Conservation (phyloP, 2,329 filamentous ascomycete genomes). For the Cladobotryum protrusum region DNA sequence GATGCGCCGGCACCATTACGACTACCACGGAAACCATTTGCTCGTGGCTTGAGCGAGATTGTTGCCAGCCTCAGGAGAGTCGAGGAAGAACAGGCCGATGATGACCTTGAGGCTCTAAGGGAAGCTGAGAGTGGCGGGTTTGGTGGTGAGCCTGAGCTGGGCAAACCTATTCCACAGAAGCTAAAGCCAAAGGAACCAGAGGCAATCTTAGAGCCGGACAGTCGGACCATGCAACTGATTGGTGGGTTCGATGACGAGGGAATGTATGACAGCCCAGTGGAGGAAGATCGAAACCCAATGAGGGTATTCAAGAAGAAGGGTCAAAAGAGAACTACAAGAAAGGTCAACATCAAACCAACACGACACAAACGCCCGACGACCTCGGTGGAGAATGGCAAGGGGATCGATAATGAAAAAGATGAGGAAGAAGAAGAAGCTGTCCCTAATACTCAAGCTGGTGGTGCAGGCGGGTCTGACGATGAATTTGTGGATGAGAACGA, state of each 20-base stretch:
- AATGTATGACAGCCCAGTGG: slow-evolving; percentile 48
- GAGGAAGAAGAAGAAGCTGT: slow-evolving; percentile 30
- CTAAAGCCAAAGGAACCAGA: background rate
- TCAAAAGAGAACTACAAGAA: slow-evolving; percentile 69
- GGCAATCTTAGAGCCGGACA: slow-evolving; percentile 38
- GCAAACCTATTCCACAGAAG: slow-evolving; percentile 16
- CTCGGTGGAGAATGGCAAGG: slow-evolving; percentile 21
- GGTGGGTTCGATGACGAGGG: slow-evolving; percentile 60
- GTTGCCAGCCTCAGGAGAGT: slow-evolving; percentile 64
- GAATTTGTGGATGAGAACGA: slow-evolving; percentile 17
- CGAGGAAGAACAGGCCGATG: slow-evolving; percentile 63
- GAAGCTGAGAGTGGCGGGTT: slow-evolving; percentile 55
- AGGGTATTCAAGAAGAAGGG: slow-evolving; percentile 76
- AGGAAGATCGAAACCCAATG: slow-evolving; percentile 46
- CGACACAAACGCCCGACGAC: slow-evolving; percentile 40
- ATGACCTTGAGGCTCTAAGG: slow-evolving; percentile 67
- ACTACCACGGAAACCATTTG: slow-evolving; percentile 55
- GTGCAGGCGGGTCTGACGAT: slow-evolving; percentile 11
- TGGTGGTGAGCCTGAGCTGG: slow-evolving; percentile 29
- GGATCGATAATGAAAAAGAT: slow-evolving; percentile 28
- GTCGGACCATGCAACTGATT: slow-evolving; percentile 36
- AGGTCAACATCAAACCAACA: slow-evolving; percentile 56
- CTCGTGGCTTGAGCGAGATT: slow-evolving; percentile 66
- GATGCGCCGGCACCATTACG: slow-evolving; percentile 43
- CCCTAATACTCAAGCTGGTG: slow-evolving; percentile 23